A percentile compares a stretch with the other conserved stretches of the same genome.
These are phyloP conservation scores for Aspergillus sp. DNA, from an alignment of 2,329 filamentous ascomycete genomes.

Conservation along the genomic window DNA sequence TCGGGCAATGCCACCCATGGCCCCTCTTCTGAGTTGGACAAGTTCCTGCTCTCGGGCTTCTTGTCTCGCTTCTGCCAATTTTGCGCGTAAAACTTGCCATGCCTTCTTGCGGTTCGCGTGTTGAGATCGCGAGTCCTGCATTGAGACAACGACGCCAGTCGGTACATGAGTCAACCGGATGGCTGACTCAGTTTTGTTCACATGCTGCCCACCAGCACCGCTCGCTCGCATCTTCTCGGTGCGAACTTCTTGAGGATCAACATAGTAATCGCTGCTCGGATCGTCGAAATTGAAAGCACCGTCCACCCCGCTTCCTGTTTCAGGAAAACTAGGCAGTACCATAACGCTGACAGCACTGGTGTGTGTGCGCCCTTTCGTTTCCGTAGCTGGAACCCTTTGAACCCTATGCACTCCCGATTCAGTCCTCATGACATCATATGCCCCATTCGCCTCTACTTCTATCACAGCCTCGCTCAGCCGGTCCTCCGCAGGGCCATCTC, in stretches of 20 bases:
- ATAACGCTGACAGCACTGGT: conserved; percentile 90
- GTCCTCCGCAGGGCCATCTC: conserved; percentile 59
- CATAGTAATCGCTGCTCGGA: conserved; percentile 85
- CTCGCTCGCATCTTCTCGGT: conserved; percentile 86
- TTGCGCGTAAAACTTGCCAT: conserved; percentile 78
- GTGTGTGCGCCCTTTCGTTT: conserved; percentile 85
- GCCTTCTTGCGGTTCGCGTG: conserved; percentile 82
- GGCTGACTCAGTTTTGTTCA: conserved; percentile 97
- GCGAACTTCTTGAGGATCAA: conserved; percentile 76
- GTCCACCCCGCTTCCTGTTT: conserved; percentile 44
- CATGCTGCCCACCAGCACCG: conserved; percentile 92
- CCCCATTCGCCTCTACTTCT: conserved; percentile 69
- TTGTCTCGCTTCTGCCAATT: conserved; percentile 71
- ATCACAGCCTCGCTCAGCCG: conserved; percentile 83
- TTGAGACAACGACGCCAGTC: conserved; percentile 78
- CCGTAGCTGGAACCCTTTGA: conserved; percentile 86
- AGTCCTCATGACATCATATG: conserved; percentile 75
- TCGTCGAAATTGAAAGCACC: conserved; percentile 65
- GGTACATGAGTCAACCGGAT: conserved; percentile 88
- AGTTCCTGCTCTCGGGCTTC: conserved; percentile 82
- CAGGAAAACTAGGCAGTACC: conserved; percentile 79
- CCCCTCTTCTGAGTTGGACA: conserved; percentile 67
- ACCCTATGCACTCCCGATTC: conserved; percentile 95
- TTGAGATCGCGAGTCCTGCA: conserved; percentile 91
- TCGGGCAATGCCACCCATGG: conserved; percentile 68